Evolutionary conservation across 192 early-diverging fungal genomes (phyloP), one percentile per base, ranked within the genome.

Genomic region (Pilobolus umbonatus): DNA sequence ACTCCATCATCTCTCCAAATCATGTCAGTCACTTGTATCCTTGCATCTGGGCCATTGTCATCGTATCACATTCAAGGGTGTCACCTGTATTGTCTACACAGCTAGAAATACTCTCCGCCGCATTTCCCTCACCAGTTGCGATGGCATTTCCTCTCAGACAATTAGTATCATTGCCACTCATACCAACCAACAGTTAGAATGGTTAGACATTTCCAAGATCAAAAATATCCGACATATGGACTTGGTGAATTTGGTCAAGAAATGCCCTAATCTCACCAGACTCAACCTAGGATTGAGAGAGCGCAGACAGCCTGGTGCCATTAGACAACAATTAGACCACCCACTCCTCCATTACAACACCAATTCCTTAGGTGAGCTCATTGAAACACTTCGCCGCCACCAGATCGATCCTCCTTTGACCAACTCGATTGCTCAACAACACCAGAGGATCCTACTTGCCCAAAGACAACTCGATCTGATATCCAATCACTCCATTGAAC

Each of bases 161-260:
- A 35, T 52, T 11, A 12, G 34, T 31, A 47, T 68, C 9, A 19
- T 56, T 47, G 49, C 60, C 14, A 25, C 68, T 2, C 49, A 62
- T 21, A 32, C 57, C 14, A 55, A 64, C 55, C 53, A 58, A 6
- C 31, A 24, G 4, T 51, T 65, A 4, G 43, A 65, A 34, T 75
- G 74, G 74, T 39, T 75, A 26, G 74, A 75, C 51, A 48, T 75
- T 26, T 65, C 65, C 9, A 42, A 63, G 15, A 57, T 70, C 7
- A 66, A 63, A 3, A 24, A 17, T 1, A 29, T 75, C 48, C 50
- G 34, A 25, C 50, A 52, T 31, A n/a, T 31, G 1, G 50, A 52
- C 34, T n/a, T 52, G 1, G 50, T 14, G 1, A 25, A 8, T 12
- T 15, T 52, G 14, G 29, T 52, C 9, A 10, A 29, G 5, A 19